Conservation (phyloP, 179 eudicot genomes). For the Patellifolia procumbens region DNA sequence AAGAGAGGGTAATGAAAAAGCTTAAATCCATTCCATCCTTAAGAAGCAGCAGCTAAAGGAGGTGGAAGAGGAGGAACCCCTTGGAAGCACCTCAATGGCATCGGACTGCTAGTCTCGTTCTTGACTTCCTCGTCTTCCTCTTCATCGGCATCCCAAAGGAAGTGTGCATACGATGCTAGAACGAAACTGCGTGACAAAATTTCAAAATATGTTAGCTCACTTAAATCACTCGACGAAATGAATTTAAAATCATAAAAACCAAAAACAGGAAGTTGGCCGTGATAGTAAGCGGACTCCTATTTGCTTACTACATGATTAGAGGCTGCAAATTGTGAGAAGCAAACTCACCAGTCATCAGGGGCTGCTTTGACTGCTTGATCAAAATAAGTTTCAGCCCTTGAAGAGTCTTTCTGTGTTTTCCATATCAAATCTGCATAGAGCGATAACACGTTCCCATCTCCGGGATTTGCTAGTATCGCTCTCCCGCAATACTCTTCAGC, state of each 20-base stretch:
- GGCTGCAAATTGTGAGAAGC: neutral
- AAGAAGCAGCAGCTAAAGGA: constrained; percentile 44
- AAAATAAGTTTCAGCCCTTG: constrained; percentile 54
- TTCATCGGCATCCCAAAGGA: constrained; percentile 75
- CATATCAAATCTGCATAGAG: constrained; percentile 70
- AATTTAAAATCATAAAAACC: too few species aligned
- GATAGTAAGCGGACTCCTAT: too few species aligned
- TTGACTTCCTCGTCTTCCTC: constrained; percentile 42
- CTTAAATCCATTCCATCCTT: constrained; percentile 11
- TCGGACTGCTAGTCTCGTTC: constrained; percentile 16
- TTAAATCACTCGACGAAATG: neutral
- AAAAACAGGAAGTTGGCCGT: too few species aligned
- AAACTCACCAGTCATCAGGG: constrained; percentile 61
- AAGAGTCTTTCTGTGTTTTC: constrained; percentile 56
- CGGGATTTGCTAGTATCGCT: constrained; percentile 61
- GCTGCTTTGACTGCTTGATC: constrained; percentile 62
- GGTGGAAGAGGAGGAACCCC: constrained; percentile 36
- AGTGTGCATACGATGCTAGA: constrained; percentile 64
- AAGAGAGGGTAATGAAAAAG: neutral
- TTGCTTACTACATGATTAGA: neutral
- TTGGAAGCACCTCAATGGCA: constrained; percentile 35
- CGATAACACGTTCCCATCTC: constrained; percentile 56
- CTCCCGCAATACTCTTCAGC: constrained; percentile 80
- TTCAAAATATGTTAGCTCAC: neutral
- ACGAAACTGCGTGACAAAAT: constrained; percentile 49